Evolutionary conservation across 2,329 filamentous ascomycete genomes (phyloP), one percentile per base, ranked within the genome.

Genomic region (Colletotrichum siamense): DNA sequence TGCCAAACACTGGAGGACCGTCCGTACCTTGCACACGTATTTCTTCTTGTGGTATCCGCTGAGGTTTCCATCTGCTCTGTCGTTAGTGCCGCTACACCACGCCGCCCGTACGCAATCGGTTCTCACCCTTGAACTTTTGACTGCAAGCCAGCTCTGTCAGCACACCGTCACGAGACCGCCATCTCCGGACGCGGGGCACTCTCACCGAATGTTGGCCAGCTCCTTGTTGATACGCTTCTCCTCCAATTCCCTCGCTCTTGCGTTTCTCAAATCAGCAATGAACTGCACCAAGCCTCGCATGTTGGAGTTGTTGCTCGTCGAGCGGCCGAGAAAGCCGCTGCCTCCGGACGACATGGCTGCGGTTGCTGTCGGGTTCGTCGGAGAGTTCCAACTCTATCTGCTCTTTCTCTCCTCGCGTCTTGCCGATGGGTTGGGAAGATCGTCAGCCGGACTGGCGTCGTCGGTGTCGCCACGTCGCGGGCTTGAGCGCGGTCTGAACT

Each of bases 191-290:
- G 73, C 80, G 79, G 70, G 75, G 68, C 10, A 34, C n/a, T n/a
- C 90, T 79, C 82, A 92, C 90, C 95, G 93, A 85, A 99, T 99
- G 84, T 99, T 99, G 83, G 97, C 97, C 85, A 99, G 88, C 88
- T 99, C 97, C 89, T 99, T 99, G 87, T 99, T 99, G 88, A 99
- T 99, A 83, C 97, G 92, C 91, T 99, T 99, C 89, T 99, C 97
- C 85, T 99, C 97, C 78, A 99, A 88, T 85, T 99, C 97, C 78
- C 98, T 92, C 63, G 98, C 97, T 85, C 97, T 92, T 70, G 97
- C 97, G 85, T 99, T 99, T 84, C 97, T 91, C 82, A 99, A 86
- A 85, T 99, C 97, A 77, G 97, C 97, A 84, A 99, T 99, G 88
- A 99, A 99, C 84, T 98, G 98, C 64, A 99, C 97, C 80, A 99